These are phyloP conservation scores for Sporothrix variecibatus DNA, from an alignment of 2,329 filamentous ascomycete genomes.

Conservation along the genomic window DNA sequence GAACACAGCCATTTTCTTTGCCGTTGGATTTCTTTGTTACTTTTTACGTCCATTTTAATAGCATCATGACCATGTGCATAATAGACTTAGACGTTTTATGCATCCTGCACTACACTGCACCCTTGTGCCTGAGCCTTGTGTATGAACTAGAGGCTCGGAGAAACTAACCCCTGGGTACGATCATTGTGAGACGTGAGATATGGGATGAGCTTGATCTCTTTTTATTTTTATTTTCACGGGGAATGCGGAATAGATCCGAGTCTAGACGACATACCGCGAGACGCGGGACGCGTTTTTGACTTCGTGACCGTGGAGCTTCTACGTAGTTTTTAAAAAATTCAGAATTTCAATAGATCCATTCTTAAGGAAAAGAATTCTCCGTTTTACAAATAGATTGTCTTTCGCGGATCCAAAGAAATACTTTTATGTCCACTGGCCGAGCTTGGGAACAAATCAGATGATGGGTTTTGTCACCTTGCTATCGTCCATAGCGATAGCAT, in stretches of 20 bases:
- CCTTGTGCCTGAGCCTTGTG: no score
- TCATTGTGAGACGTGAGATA: neutral
- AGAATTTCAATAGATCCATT: neutral
- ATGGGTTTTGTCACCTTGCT: neutral
- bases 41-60: neutral
- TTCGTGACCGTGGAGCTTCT: neutral
- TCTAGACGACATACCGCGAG: neutral
- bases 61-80: conserved; percentile 11
- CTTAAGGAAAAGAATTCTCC: neutral
- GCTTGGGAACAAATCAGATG: neutral
- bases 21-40: neutral
- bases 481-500: neutral
- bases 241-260: neutral
- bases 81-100: conserved; percentile 2
- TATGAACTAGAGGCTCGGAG: neutral
- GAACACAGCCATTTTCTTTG: neutral
- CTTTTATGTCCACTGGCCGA: neutral
- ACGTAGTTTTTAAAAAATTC: neutral
- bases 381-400: neutral
- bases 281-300: conserved; percentile 1
- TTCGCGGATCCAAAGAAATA: neutral
- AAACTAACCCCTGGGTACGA: neutral
- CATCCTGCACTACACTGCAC: neutral
- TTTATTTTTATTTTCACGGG: neutral
- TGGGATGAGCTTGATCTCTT: neutral